A percentile compares a stretch with the other conserved stretches of the same genome.
Conservation (phyloP, 2,329 filamentous ascomycete genomes). For the Fusarium penzigii region DNA sequence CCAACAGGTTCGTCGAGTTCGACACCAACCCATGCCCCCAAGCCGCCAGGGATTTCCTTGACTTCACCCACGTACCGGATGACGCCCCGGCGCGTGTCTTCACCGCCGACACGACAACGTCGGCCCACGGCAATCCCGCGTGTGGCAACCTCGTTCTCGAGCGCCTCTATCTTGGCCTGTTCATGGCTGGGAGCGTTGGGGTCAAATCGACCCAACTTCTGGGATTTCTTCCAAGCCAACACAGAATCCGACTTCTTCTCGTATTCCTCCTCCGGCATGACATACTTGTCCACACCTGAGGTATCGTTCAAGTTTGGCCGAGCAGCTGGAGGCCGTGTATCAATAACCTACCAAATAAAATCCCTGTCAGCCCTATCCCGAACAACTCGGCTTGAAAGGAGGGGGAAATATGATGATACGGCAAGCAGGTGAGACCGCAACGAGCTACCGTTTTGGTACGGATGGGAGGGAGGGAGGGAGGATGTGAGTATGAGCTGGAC, state of each 20-base stretch:
- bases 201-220: conserved; percentile 95
- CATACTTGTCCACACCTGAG: conserved; percentile 82
- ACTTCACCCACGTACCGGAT: conserved; percentile 74
- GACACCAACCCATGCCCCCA: conserved; percentile 72
- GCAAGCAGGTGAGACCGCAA: conserved; percentile 4
- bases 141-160: conserved; percentile 68
- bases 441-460: conserved; percentile 6
- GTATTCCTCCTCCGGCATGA: conserved; percentile 84
- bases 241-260: conserved; percentile 85
- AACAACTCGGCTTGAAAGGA: conserved; percentile 19
- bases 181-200: conserved; percentile 76
- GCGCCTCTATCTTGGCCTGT: conserved; percentile 68
- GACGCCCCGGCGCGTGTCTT: conserved; percentile 69
- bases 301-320: conserved; percentile 81
- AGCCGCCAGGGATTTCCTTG: conserved; percentile 68
- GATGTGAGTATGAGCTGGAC: neutral
- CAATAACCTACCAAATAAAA: conserved; percentile 62
- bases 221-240: conserved; percentile 90
- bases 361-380: conserved; percentile 32
- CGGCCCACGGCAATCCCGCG: conserved; percentile 66
- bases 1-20: conserved; percentile 77
- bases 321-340: conserved; percentile 74
- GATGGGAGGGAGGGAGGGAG: neutral
- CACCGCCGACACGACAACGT: conserved; percentile 65
- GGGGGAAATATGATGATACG: conserved; percentile 1